Evolutionary conservation across 108 stramenopile species (phyloP).

Genomic region (Stephanodiscus triporus): DNA sequence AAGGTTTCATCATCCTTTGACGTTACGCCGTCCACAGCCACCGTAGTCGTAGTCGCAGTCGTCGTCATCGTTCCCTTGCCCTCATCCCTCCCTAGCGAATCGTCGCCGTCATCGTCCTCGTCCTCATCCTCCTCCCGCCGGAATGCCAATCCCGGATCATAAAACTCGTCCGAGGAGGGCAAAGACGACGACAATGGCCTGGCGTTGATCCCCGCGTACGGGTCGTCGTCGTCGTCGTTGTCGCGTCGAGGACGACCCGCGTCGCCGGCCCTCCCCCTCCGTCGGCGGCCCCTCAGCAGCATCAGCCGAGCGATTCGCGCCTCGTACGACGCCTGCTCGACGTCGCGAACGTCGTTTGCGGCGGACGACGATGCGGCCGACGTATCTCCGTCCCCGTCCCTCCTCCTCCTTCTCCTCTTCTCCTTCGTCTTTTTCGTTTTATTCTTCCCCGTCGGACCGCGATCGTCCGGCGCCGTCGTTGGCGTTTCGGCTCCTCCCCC

Average conservation of each 20-base stretch:
- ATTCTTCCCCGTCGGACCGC: not conserved
- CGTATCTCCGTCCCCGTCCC: not conserved
- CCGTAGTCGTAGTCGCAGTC: not conserved
- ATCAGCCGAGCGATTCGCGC: conserved; percentile 38
- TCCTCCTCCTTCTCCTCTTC: conserved; percentile 9
- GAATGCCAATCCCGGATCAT: conserved; percentile 43
- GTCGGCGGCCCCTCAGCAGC: conserved; percentile 29
- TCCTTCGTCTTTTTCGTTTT: conserved; percentile 7
- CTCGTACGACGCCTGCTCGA: conserved; percentile 48
- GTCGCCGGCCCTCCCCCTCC: conserved; percentile 2
- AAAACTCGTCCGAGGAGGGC: conserved; percentile 20
- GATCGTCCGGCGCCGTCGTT: not conserved
- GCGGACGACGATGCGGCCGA: not conserved
- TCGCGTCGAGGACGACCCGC: too few species aligned
- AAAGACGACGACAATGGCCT: not conserved
- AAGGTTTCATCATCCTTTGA: not conserved
- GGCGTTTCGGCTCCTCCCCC: not conserved
- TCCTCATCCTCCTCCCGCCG: conserved; percentile 22
- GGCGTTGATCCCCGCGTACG: not conserved
- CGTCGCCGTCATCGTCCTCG: not conserved
- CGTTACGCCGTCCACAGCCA: too few species aligned
- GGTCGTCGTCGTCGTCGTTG: not conserved
- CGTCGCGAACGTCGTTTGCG: not conserved
- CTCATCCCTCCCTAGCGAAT: not conserved
- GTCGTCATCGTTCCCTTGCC: not conserved